Base-by-base conservation (phyloP, 2,329 filamentous ascomycete genomes). In the Neoarthrinium moseri region DNA sequence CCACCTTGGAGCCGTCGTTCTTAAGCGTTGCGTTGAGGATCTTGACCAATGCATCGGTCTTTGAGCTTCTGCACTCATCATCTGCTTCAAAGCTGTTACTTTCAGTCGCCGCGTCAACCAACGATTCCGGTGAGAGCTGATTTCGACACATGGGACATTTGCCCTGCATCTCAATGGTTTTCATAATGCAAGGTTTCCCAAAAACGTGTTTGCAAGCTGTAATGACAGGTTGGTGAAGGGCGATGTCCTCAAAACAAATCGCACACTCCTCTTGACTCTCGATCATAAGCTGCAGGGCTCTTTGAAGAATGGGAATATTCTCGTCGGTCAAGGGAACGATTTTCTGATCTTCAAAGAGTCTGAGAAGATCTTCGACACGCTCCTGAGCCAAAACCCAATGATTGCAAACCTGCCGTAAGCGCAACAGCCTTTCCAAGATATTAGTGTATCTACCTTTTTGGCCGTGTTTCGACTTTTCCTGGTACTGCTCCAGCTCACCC, bases 61-160 rank as follows among this genome's bases (percentile, higher is more conserved):
- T 96, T 53, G 86, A 91, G 63, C 87, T 91, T 54, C 84, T 83
- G 11, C 78, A 79, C 29, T 84, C 75, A 0, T 77, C 69, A 54
- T 91, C 81, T 20, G 36, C 41, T 10, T 44, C 30, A 11, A 36
- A 7, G 10, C 18, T 27, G 8, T 34, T 32, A 5, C 26, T 22
- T 7, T 15, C 21, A 10, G 30, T 30, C 6, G 20, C 41, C 5
- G 83, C 77, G 20, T 75, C 71, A 0, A 94, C 77, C 0, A 79
- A 71, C 3, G 77, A 71, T 2, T 72, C 73, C 45, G 83, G 76
- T 11, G 76, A 70, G 13, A 95, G 77, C 26, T 80, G 70, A 5
- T 85, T 82, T 17, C 89, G 85, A 58, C 91, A 95, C 77, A 95
- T 84, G 0, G 91, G 91, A 50, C 91, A 96, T 63, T 86, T 90